Evolutionary conservation across 1,139 yeast species (phyloP), one percentile per base, ranked within the genome.

Genomic region (Taphrina deformans): DNA sequence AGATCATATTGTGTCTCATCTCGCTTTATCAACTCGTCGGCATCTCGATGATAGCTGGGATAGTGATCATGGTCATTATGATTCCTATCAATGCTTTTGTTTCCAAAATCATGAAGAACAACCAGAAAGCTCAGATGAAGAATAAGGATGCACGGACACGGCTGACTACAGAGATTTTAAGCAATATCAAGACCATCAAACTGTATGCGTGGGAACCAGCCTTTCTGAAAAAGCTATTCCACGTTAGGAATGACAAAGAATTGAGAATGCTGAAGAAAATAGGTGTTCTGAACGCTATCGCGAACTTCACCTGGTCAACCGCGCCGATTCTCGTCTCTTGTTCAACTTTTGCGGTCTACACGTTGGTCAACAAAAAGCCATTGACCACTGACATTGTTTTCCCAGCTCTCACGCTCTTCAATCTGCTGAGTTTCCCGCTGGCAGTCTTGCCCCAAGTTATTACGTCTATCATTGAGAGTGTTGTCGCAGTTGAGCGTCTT

Each of bases 21-120:
- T 88, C 96, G 2, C 79, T 93, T 66, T 84, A 93, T 75, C 82
- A 84, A 7, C 77, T 93, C 67, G 79, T 93, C 67, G 98, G 98
- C 44, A 85, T 87, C 70, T 83, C 96, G 31, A 93, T 93, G 98
- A 92, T 98, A 97, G 88, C 96, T 53, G 99, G 99, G 76, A 96
- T 93, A 29, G 77, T 82, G 16, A 85, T 93, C 67, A 87, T 93
- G 87, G 74, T 88, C 6, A 74, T 92, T 58, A 87, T 92, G 87
- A 86, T 93, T 71, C 97, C 98, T 9, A 75, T 91, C 65, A 93
- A 93, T 74, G 86, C 92, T 0, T 76, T 79, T 44, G 80, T 93
- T 69, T 93, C 96, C 67, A 82, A 83, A 70, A 79, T 80, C 69
- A 96, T 89, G 77, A 90, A 88, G 76, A 79, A 76, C 14, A 79